These are phyloP conservation scores for Populus davidiana DNA, from an alignment of 345 rosid species.

Conservation along the genomic window DNA sequence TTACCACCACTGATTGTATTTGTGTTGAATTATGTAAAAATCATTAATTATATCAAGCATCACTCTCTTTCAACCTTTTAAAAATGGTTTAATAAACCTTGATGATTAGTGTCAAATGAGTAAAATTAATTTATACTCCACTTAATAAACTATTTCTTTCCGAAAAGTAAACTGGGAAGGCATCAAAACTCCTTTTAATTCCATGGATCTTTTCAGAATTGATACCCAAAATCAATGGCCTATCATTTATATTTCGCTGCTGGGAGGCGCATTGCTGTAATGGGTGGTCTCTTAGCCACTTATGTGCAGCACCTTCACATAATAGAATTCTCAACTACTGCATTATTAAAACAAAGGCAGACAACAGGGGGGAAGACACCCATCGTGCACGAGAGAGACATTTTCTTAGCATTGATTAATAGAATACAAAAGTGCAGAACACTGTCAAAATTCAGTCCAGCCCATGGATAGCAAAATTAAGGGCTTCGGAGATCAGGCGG, in stretches of 20 bases:
- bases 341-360: background rate
- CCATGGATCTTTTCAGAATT: too few species aligned
- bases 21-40: too few species aligned
- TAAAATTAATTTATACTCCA: too few species aligned
- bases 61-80: too few species aligned
- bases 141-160: too few species aligned
- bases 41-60: too few species aligned
- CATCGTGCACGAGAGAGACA: background rate
- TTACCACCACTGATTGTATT: too few species aligned
- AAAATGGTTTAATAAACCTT: too few species aligned
- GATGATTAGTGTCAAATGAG: too few species aligned
- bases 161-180: too few species aligned
- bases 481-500: constrained; percentile 2
- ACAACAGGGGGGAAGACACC: background rate
- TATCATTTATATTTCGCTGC: background rate
- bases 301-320: background rate
- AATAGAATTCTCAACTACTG: background rate
- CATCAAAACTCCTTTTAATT: too few species aligned
- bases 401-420: background rate
- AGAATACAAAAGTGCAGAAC: background rate
- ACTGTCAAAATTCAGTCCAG: constrained; percentile 5
- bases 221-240: too few species aligned
- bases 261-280: background rate
- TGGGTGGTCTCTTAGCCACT: background rate
- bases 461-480: constrained; percentile 5